A percentile compares a stretch with the other conserved stretches of the same genome.
Evolutionary conservation across 768 basidiomycete genomes (phyloP).

Genomic region (Suillus plorans): DNA sequence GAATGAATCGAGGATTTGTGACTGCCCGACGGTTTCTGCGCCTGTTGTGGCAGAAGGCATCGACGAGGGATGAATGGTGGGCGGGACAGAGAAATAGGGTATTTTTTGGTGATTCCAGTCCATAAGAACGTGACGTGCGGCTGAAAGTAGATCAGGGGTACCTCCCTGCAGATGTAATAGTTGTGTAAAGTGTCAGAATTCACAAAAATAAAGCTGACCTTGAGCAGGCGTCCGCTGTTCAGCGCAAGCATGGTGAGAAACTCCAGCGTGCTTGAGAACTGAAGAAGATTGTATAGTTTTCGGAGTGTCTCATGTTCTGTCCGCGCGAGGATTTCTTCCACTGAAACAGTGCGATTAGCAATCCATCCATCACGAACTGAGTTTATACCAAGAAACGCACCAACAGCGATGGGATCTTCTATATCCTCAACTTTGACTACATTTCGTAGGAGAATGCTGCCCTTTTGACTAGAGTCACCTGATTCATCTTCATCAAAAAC

Average conservation of each 20-base stretch:
- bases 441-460: constrained; percentile 77
- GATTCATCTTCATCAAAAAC: constrained; percentile 84
- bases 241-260: constrained; percentile 91
- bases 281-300: constrained; percentile 84
- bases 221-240: constrained; percentile 77
- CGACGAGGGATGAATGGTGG: constrained; percentile 73
- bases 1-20: constrained; percentile 69
- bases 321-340: constrained; percentile 81
- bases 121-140: constrained; percentile 77
- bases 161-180: constrained; percentile 59
- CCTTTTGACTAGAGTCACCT: constrained; percentile 39
- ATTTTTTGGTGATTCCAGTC: constrained; percentile 99
- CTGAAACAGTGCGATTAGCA: constrained; percentile 36
- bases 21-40: constrained; percentile 78
- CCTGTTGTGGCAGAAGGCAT: constrained; percentile 67
- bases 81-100: constrained; percentile 82
- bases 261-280: constrained; percentile 68
- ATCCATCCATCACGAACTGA: background rate
- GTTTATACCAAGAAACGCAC: constrained; percentile 43
- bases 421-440: constrained; percentile 90
- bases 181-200: background rate
- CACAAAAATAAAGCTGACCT: constrained; percentile 43
- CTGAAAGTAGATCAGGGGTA: constrained; percentile 80
- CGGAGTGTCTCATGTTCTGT: constrained; percentile 71
- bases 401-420: constrained; percentile 86